A percentile compares a stretch with the other conserved stretches of the same genome.
Conservation (phyloP, 768 basidiomycete species). For the Podaxis sp. region DNA sequence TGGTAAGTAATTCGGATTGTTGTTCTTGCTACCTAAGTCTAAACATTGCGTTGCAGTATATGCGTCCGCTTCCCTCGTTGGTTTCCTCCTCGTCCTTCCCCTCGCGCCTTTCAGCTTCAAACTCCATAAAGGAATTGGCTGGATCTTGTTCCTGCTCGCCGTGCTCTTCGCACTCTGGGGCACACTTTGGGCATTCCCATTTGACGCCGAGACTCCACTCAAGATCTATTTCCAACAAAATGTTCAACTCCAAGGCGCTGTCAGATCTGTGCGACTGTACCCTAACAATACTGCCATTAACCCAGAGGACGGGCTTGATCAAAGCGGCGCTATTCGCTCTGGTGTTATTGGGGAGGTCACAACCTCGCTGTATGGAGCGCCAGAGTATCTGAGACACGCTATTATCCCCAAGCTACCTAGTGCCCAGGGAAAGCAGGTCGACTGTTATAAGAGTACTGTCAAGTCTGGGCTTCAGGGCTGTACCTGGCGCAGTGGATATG, state of each 20-base stretch:
- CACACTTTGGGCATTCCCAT: slow-evolving; percentile 55
- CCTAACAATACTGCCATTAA: slow-evolving; percentile 23
- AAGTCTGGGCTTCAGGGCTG: slow-evolving; percentile 45
- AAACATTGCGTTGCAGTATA: slow-evolving; percentile 44
- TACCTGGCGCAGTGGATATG: slow-evolving; percentile 39
- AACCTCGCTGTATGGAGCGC: slow-evolving; percentile 45
- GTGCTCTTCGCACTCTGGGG: slow-evolving; percentile 40
- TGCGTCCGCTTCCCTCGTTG: slow-evolving; percentile 38
- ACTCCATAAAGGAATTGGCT: slow-evolving; percentile 30
- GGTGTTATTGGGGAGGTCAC: slow-evolving; percentile 23
- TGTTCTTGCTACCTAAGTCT: neutral
- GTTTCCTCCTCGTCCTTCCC: slow-evolving; percentile 54
- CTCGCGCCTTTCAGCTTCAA: slow-evolving; percentile 63
- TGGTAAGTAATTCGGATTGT: slow-evolving; percentile 37
- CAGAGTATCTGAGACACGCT: slow-evolving; percentile 36
- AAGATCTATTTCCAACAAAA: slow-evolving; percentile 72
- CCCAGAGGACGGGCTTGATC: neutral
- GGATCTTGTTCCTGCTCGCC: slow-evolving; percentile 37
- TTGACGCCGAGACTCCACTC: slow-evolving; percentile 57
- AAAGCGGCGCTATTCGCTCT: neutral
- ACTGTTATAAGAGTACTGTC: slow-evolving; percentile 25
- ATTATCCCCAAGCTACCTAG: slow-evolving; percentile 56
- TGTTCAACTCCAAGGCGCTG: slow-evolving; percentile 39
- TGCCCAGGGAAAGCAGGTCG: slow-evolving; percentile 31
- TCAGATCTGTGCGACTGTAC: slow-evolving; percentile 16